A percentile compares a stretch with the other conserved stretches of the same genome.
Evolutionary conservation across 495 filamentous ascomycete species (phyloP).

Genomic region (Extremus antarcticus): DNA sequence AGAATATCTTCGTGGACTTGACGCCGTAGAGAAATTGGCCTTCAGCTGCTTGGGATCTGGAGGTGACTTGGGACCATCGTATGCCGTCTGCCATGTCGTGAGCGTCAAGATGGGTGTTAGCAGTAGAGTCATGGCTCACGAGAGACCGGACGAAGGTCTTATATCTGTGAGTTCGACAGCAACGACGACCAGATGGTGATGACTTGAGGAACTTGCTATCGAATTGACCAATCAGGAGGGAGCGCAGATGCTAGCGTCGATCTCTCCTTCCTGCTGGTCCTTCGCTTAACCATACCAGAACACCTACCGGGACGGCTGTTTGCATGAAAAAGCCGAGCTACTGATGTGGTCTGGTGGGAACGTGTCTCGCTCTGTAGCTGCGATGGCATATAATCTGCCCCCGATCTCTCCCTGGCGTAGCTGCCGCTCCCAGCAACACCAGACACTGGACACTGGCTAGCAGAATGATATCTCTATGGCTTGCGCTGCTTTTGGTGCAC

Average conservation of each 20-base stretch:
- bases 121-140: no score
- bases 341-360: no score
- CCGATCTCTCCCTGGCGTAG: no score
- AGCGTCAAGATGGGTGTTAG: no score
- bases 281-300: not conserved
- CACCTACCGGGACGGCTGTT: not conserved
- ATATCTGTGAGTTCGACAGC: no score
- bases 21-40: constrained; percentile 52
- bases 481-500: not conserved
- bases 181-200: no score
- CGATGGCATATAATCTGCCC: no score
- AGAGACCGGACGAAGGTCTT: no score
- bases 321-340: no score
- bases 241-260: not conserved
- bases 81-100: not conserved
- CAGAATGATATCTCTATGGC: not conserved
- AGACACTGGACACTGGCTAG: no score
- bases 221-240: not conserved
- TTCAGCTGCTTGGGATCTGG: constrained; percentile 40
- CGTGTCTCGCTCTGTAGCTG: no score
- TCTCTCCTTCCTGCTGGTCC: not conserved
- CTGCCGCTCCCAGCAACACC: no score
- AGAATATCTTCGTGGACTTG: constrained; percentile 52
- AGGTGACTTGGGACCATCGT: constrained; percentile 48
- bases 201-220: not conserved